A percentile compares a stretch with the other conserved stretches of the same genome.
These are phyloP conservation scores for Monilinia fructicola DNA, from an alignment of 2,329 filamentous ascomycete species.

Conservation along the genomic window DNA sequence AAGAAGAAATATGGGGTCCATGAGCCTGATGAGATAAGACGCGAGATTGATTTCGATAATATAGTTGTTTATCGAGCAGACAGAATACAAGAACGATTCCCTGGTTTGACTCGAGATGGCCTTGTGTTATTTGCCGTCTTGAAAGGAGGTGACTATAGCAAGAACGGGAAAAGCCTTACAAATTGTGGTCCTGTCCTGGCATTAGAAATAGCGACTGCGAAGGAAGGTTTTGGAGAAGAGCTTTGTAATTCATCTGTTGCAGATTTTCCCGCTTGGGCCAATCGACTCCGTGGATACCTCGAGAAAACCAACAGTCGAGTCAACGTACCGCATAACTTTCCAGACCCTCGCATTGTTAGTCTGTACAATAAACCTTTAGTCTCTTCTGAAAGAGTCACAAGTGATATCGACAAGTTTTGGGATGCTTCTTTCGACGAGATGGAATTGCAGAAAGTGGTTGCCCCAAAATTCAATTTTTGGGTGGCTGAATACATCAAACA, in stretches of 20 bases:
- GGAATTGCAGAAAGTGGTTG: constrained; percentile 3
- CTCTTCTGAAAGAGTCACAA: background rate
- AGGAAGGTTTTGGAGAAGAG: constrained; percentile 72
- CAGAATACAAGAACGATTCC: constrained; percentile 46
- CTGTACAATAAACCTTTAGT: constrained; percentile 6
- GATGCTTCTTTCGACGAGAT: constrained; percentile 1
- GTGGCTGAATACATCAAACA: constrained; percentile 8
- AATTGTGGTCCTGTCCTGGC: constrained; percentile 83
- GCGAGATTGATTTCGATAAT: constrained; percentile 68
- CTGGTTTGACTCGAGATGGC: constrained; percentile 71
- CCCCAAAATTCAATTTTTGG: constrained; percentile 11
- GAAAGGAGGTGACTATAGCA: constrained; percentile 89
- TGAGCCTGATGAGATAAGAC: constrained; percentile 55
- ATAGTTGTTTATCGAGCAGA: constrained; percentile 66
- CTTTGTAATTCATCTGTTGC: constrained; percentile 6
- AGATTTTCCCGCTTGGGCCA: constrained; percentile 1
- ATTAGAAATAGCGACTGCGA: constrained; percentile 69
- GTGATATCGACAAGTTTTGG: constrained; percentile 1
- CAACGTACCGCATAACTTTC: background rate
- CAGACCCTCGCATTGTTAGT: background rate
- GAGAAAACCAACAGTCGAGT: background rate
- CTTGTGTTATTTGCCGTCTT: constrained; percentile 92
- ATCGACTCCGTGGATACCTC: constrained; percentile 13
- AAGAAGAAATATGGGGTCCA: constrained; percentile 48
- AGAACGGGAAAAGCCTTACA: constrained; percentile 67